These are phyloP conservation scores for Tribonema minus DNA, from an alignment of 108 stramenopile genomes.

Conservation along the genomic window DNA sequence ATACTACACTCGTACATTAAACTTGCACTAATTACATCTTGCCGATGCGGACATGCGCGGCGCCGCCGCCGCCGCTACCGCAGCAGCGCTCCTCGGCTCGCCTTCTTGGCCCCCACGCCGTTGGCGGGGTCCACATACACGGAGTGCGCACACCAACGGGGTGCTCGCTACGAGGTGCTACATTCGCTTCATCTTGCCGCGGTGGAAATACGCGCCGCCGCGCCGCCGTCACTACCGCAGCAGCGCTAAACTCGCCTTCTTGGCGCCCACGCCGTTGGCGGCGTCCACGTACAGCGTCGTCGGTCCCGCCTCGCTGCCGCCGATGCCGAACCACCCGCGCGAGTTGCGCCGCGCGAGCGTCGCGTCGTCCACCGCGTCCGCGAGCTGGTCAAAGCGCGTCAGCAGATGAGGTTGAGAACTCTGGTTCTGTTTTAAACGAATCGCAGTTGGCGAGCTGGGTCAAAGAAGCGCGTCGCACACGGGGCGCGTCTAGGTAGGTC, in stretches of 20 bases:
- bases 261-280: constrained; percentile 85
- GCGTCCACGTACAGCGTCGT: constrained; percentile 70
- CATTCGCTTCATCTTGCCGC: neutral
- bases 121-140: constrained; percentile 81
- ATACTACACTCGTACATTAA: too few relatives aligned
- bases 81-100: neutral
- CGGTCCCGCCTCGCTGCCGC: constrained; percentile 3
- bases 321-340: constrained; percentile 1
- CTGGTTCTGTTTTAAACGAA: too few relatives aligned
- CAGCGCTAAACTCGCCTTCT: constrained; percentile 9
- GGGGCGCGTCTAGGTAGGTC: too few relatives aligned
- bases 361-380: too few relatives aligned
- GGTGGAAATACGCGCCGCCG: neutral
- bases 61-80: neutral
- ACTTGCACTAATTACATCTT: too few relatives aligned
- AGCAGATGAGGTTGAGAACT: too few relatives aligned
- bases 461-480: too few relatives aligned
- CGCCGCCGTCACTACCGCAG: neutral
- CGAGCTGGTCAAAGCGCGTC: too few relatives aligned
- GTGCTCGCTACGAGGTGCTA: neutral
- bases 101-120: constrained; percentile 74
- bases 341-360: neutral
- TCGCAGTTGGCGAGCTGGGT: too few relatives aligned
- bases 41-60: too few relatives aligned
- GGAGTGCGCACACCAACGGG: too few relatives aligned